phyloP scores from a whole-genome alignment of 352 stramenopile species.

The Globisporangium yorkense region DNA sequence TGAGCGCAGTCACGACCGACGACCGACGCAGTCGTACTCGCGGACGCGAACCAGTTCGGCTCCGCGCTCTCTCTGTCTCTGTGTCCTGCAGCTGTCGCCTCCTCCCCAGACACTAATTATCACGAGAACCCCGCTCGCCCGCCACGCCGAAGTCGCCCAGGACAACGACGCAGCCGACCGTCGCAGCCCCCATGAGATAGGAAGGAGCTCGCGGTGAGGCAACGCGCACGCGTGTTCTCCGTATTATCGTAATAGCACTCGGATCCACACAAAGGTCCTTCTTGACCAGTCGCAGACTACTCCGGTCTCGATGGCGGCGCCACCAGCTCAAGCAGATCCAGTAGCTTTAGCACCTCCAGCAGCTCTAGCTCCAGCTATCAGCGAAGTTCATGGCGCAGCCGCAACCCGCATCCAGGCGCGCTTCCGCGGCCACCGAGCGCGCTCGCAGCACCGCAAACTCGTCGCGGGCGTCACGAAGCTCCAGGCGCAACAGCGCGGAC shows the following conservation, averaged over 20 bases:
- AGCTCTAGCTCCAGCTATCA: neutral
- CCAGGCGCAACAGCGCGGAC: slow-evolving; percentile 52
- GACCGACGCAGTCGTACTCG: neutral
- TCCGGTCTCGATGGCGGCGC: neutral
- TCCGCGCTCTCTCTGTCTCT: too few relatives aligned
- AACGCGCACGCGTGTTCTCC: neutral
- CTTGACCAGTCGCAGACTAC: neutral
- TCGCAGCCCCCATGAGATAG: too few relatives aligned
- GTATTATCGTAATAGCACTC: slow-evolving; percentile 1
- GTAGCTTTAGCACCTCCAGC: too few relatives aligned
- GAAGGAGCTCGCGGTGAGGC: too few relatives aligned
- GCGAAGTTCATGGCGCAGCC: slow-evolving; percentile 15
- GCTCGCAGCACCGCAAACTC: slow-evolving; percentile 19
- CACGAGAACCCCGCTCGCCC: slow-evolving; percentile 2
- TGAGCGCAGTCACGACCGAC: neutral
- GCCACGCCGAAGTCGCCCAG: neutral
- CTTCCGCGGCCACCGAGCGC: slow-evolving; percentile 31
- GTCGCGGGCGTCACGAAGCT: slow-evolving; percentile 47
- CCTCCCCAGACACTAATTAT: slow-evolving; percentile 9
- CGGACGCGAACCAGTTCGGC: neutral
- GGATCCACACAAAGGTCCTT: neutral
- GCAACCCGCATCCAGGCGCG: slow-evolving; percentile 50
- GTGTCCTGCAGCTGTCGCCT: too few relatives aligned
- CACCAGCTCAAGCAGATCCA: too few relatives aligned
- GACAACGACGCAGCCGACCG: neutral